Base-by-base conservation (phyloP, 2,329 filamentous ascomycete species). In the Botrytis cinerea region DNA sequence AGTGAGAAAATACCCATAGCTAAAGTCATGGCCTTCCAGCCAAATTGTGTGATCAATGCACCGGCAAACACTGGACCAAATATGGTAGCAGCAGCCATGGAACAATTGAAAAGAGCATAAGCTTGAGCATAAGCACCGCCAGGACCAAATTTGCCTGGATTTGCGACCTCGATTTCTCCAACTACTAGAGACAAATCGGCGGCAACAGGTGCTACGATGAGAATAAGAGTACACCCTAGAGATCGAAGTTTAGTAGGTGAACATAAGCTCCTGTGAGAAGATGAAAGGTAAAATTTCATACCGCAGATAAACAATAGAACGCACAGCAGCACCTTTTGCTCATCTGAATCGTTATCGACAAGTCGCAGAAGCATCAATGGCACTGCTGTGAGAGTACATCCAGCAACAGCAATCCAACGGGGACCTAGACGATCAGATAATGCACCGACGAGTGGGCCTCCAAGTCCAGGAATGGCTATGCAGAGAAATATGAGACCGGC, bases 301-400 rank as follows among this genome's bases (percentile, higher is more conserved):
- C 92, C 92, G 0, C 89, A 79, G 0, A 91, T 76, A 0, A 85
- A 85, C 1, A 94, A 83, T 2, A 94, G 82, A 1, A 85, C 88
- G 71, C 88, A 90, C 0, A 94, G 83, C 0, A 93, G 81, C 2
- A 91, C 86, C 78, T 92, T 92, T 73, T 93, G 86, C 7, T 82
- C 80, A 10, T 88, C 82, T 0, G 83, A 85, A 78, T 92, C 85
- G 51, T 87, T 81, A 0, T 84, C 83, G 2, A 93, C 87, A 72
- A 92, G 86, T 5, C 91, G 87, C 22, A 94, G 82, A 57, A 90
- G 86, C 5, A 91, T 85, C 12, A 92, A 82, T 48, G 89, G 83
- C 0, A 91, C 90, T 10, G 87, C 81, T 0, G 85, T 83, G 20
- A 86, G 76, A 1, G 88, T 78, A 76, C 93, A 92, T 0, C 89